phyloP scores from a whole-genome alignment of 495 filamentous ascomycete species.

The Penicillium waksmanii region DNA sequence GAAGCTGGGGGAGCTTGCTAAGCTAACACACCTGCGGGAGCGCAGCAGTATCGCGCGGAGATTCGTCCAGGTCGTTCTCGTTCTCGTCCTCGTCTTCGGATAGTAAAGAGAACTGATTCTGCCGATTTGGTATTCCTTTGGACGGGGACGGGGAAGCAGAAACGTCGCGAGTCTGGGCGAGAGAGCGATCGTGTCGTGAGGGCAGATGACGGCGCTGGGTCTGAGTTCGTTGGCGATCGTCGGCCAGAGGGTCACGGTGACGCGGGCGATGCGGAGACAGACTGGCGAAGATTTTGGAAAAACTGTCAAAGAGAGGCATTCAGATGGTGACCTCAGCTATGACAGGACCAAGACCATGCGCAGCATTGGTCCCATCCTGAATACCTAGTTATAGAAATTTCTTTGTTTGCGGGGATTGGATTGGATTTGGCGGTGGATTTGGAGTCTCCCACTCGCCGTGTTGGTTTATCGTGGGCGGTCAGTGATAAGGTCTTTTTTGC shows the following conservation, averaged over 20 bases:
- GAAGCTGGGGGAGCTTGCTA: constrained; percentile 1
- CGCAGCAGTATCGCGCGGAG: constrained; percentile 9
- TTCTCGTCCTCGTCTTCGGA: constrained; percentile 6
- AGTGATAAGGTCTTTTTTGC: constrained; percentile 3
- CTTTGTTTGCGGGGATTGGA: constrained; percentile 7
- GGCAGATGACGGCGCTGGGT: neutral
- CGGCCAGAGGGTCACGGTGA: constrained; percentile 10
- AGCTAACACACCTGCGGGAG: constrained; percentile 23
- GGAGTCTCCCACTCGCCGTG: constrained; percentile 21
- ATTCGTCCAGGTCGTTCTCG: neutral
- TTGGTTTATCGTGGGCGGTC: constrained; percentile 34
- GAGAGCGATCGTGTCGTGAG: constrained; percentile 11
- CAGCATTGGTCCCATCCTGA: constrained; percentile 20
- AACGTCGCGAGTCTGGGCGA: constrained; percentile 6
- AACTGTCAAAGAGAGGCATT: constrained; percentile 27
- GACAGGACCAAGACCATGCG: constrained; percentile 18
- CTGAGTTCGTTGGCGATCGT: constrained; percentile 21
- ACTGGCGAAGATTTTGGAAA: constrained; percentile 19
- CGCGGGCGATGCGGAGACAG: constrained; percentile 27
- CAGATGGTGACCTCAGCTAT: constrained; percentile 9
- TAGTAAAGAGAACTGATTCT: constrained; percentile 5
- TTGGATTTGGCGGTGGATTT: constrained; percentile 7
- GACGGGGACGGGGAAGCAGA: neutral
- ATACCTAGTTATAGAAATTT: neutral
- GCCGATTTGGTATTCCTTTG: neutral